These are phyloP conservation scores for Naegleria lovaniensis DNA, from an alignment of 208 protist genomes.

Conservation along the genomic window DNA sequence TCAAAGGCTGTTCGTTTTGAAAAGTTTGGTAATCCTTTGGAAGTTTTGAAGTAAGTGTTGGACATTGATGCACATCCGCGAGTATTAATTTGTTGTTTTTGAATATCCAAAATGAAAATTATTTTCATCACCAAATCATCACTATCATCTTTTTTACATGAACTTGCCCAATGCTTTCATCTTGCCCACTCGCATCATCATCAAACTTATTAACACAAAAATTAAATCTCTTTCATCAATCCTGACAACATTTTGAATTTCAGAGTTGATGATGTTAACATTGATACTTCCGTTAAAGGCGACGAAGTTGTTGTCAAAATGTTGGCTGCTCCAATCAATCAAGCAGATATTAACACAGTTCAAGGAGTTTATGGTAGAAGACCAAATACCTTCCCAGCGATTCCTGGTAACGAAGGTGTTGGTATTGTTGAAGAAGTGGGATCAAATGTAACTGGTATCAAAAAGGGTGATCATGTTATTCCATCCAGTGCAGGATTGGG, in stretches of 20 bases:
- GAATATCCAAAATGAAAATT: too few species aligned
- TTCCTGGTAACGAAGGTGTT: slow-evolving; percentile 86
- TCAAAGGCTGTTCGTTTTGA: neutral
- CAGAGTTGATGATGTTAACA: slow-evolving; percentile 12
- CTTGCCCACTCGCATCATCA: too few species aligned
- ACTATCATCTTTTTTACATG: too few species aligned
- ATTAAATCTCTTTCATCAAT: too few species aligned
- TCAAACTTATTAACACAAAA: too few species aligned
- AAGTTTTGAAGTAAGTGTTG: slow-evolving; percentile 16
- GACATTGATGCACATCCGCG: neutral
- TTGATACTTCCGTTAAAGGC: neutral
- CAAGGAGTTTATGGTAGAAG: slow-evolving; percentile 66
- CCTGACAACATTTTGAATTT: neutral
- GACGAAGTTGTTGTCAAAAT: slow-evolving; percentile 84
- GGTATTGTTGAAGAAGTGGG: slow-evolving; percentile 88
- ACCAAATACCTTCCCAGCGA: slow-evolving; percentile 45
- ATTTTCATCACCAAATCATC: too few species aligned
- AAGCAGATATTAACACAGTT: slow-evolving; percentile 88
- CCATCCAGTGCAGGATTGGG: slow-evolving; percentile 72
- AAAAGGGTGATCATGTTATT: slow-evolving; percentile 84
- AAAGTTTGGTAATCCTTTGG: neutral
- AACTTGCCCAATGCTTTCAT: too few species aligned
- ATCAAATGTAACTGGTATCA: slow-evolving; percentile 50
- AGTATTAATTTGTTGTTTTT: neutral
- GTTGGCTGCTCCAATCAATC: slow-evolving; percentile 86